Percentiles rank a stretch among this genome's conserved stretches.
Conservation (phyloP, 768 basidiomycete species). For the Erythrobasidium yunnanense region DNA sequence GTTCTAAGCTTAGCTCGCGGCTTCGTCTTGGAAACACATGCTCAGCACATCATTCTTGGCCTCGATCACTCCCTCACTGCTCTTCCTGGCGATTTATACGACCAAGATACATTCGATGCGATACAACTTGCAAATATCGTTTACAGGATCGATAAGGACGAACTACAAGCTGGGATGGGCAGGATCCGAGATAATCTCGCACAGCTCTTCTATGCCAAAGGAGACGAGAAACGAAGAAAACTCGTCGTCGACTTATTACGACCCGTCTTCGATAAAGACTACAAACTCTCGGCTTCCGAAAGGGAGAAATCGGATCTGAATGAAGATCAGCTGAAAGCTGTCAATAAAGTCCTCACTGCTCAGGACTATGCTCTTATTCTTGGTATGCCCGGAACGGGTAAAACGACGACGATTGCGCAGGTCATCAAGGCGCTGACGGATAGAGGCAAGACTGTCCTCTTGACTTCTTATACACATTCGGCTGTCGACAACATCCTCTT, state of each 20-base stretch:
- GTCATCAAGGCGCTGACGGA: conserved; percentile 68
- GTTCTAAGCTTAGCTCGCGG: conserved; percentile 75
- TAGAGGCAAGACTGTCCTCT: conserved; percentile 71
- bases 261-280: conserved; percentile 52
- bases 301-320: conserved; percentile 49
- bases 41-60: conserved; percentile 58
- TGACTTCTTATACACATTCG: conserved; percentile 92
- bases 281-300: background rate
- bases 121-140: conserved; percentile 40
- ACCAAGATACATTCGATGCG: conserved; percentile 40
- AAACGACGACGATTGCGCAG: conserved; percentile 86
- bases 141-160: conserved; percentile 91
- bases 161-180: conserved; percentile 72
- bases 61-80: conserved; percentile 54
- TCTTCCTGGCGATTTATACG: conserved; percentile 32
- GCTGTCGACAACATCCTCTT: conserved; percentile 93
- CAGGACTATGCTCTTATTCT: conserved; percentile 82
- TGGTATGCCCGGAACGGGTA: conserved; percentile 98
- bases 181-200: conserved; percentile 83
- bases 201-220: conserved; percentile 69
- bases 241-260: conserved; percentile 69
- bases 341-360: conserved; percentile 63
- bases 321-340: conserved; percentile 57
- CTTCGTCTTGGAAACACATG: conserved; percentile 62
- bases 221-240: conserved; percentile 54